These are phyloP conservation scores for Trichocomaceae sp. DNA, from an alignment of 2,329 filamentous ascomycete species.

Conservation along the genomic window DNA sequence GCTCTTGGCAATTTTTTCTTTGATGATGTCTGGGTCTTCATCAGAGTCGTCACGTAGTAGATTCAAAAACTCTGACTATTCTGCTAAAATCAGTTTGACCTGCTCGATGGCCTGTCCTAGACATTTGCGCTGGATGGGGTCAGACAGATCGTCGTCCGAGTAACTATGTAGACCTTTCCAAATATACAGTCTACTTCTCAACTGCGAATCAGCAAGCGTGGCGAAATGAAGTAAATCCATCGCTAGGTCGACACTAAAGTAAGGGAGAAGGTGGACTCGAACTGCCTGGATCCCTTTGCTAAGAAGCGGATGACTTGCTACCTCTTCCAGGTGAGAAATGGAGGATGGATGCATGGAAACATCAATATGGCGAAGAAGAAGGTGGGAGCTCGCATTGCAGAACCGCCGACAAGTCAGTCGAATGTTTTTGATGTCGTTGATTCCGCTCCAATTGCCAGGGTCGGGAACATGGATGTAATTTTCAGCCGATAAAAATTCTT, in stretches of 20 bases:
- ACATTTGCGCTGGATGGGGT: no score
- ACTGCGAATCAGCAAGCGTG: no score
- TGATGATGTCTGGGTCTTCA: neutral
- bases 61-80: no score
- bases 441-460: neutral
- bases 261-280: neutral
- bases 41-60: neutral
- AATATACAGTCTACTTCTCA: no score
- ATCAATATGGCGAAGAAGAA: constrained; percentile 2
- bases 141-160: no score
- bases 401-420: constrained; percentile 2
- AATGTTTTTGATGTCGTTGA: constrained; percentile 1
- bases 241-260: neutral
- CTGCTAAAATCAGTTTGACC: no score
- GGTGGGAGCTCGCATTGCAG: neutral
- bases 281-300: neutral
- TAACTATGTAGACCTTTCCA: no score
- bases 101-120: no score
- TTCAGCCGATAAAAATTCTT: neutral
- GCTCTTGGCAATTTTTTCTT: neutral
- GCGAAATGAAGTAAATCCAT: neutral
- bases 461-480: neutral
- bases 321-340: neutral
- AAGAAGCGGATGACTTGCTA: neutral
- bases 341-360: neutral